Base-by-base conservation (phyloP, 805 yeast species). In the Vanderwaltozyma yarrowii region DNA sequence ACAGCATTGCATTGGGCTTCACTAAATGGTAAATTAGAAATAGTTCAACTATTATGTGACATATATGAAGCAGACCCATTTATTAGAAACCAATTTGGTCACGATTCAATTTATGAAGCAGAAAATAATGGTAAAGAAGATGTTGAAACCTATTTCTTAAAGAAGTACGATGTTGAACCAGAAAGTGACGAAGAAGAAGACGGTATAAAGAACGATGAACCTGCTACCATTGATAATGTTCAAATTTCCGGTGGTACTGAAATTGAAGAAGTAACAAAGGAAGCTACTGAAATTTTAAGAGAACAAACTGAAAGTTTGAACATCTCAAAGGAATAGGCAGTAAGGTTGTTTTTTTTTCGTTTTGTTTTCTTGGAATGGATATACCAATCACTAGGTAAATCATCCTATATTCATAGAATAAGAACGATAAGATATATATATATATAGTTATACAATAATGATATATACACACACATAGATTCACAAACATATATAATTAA, bases 1-100 rank as follows among this genome's bases (percentile, higher is more conserved):
- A 88, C 98, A 0, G 82, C 97, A 1, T 67, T 92, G 45, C 97
- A 92, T 58, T 92, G 99, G 99, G 96, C 97, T 0, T 73, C 94
- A 0, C 73, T 77, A 46, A 87, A 84, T 51, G 97, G 96, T 1
- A 87, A 87, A 50, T 59, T 85, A 40, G 78, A 73, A 3, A 65
- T 80, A 8, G 89, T 85, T 16, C 62, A 80, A 56, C 50, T 74
- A 11, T 64, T 92, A 32, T 78, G 89, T 58, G 89, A 82, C 16
- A 70, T 74, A 40, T 82, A 74, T 48, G 71, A 72, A 5, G 94
- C 87, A 1, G 95, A 89, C 57, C 88, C 94, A 7, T 82, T 83
- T 50, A 52, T 73, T 27, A 81, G 79, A 60, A 92, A 92, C 62
- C 53, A 64, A 10, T 73, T 78, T 35, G 82, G 76, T 20, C 94